Evolutionary conservation across 202 grass and related monocot genomes (phyloP), one percentile per base, ranked within the genome.

Genomic region (Cymbopogon flexuosus): DNA sequence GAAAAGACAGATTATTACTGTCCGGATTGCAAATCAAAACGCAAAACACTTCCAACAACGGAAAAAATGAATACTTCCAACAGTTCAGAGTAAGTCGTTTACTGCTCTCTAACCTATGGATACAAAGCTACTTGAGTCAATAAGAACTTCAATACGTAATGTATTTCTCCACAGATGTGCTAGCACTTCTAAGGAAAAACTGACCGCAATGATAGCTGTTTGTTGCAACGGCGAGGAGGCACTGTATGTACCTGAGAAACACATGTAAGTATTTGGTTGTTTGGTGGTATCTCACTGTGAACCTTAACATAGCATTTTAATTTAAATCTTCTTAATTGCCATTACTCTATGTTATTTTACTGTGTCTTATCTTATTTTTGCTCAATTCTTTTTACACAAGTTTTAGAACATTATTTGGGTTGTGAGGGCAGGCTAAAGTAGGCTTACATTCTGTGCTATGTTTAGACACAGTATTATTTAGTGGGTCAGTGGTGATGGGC

Each of bases 1-100:
- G 92, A 90, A 88, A 90, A 83, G 72, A 68, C 84, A 2, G 89
- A 96, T 23, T 99, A 99, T 70, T 99, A 96, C 83, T 98, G 92
- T 77, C 95, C 92, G 2, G 92, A 92, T 61, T 98, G 92, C 77
- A 95, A 89, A 70, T 83, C 95, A 81, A 91, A 83, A 72, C 73
- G 14, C 11, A 93, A 91, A 39, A 76, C 12, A 70, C 51, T 51
- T 37, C 49, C 37, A 10, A 40, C 23, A 72, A 65, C 76, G 63
- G 72, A 63, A 72, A 81, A 78, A 59, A 65, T 10, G 31, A 68
- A 21, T 24, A 62, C 54, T 22, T 4, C 62, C 65, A 85, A 76
- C 33, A 87, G 64, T 70, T 84, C 87, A 80, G 66, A 87, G 88
- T 93, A 82, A 70, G 82, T 86, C 51, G 10, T 84, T 82, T 73